Evolutionary conservation across 2,329 filamentous ascomycete species (phyloP), one percentile per base, ranked within the genome.

Genomic region (Phialophora macrospora): DNA sequence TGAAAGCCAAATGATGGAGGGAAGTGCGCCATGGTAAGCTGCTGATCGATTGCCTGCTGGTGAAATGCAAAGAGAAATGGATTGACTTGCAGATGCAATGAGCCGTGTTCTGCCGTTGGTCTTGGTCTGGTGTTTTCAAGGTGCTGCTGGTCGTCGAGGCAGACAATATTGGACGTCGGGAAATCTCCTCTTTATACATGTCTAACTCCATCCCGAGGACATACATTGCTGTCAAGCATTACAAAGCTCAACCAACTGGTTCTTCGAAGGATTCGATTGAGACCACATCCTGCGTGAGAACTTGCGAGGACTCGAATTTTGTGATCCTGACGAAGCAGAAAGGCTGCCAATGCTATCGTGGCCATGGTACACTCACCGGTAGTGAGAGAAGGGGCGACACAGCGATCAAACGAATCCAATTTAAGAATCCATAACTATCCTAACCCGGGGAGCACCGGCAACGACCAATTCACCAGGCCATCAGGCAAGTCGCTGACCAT

Each of bases 1-100:
- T 26, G 44, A 7, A 60, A 52, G 58, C 58, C 58, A 28, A 12
- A 60, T 20, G 58, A 60, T 3, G 58, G 58, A 4, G 58, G 58
- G 2, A 38, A 38, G 12, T 52, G 28, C 30, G 58, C 58, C 58
- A 60, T 60, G 12, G 12, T 52, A 22, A 48, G 44, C 44, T 22
- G 17, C 2, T 48, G 44, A 22, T 48, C 44, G 17, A 22, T 48
- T 6, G 20, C 44, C 20, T 48, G 6, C 5, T 46, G 17, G 20
- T 48, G 44, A 48, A 48, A 48, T 48, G 2, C 9, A 12, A 34
- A 34, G 8, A 12, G 32, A 12, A 3, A 34, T 34, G 32, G 12
- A 12, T 4, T 34, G 9, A 11, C 32, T 12, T 12, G 32, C 11
- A 34, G 32, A 34, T 34, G 32, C 32, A 34, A 34, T 12, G 32